Base-by-base conservation (phyloP, 441 rosid species). In the Capsella rubella region DNA sequence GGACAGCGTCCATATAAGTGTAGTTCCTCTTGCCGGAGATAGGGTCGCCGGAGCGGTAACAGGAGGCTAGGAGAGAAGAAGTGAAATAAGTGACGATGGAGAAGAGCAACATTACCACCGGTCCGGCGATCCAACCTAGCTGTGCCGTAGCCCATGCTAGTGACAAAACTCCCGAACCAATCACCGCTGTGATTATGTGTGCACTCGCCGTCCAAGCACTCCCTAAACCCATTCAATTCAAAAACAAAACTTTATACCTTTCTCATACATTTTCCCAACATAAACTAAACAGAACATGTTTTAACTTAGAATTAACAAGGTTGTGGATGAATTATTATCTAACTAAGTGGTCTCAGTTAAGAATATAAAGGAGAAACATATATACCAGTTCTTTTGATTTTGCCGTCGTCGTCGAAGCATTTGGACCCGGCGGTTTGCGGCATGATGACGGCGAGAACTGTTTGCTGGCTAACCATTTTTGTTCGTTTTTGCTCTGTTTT, bases 91-190 rank as follows among this genome's bases (percentile, higher is more conserved):
- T 90, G 27, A 90, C 92, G 3, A 84, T 32, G 40, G 98, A 85
- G 78, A 92, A 92, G 82, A 92, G 70, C 49, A 92, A 27, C 89
- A 92, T 74, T 5, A 81, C 93, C 2, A 82, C 64, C 0, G 98
- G 98, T 37, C 97, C 98, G 4, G 97, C 97, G 9, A 92, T n/a
- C 98, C 98, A 92, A 50, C 98, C 98, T 9, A 92, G 87, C 74
- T 92, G 98, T 8, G 90, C 98, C 7, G 82, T 84, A 14, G 98
- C 93, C 91, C 90, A 90, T 1, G 98, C 95, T 57, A 92, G 68
- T 5, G 98, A 92, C 64, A 92, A 69, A 6, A 92, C 97, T 8
- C 97, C 98, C 0, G 98, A 92, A 9, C 98, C 98, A 18, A 92
- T 92, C 68, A 90, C 96, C 0, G 95, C 98, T 54, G 95, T 92